phyloP scores from a whole-genome alignment of 192 early-diverging fungal species.

The Umbelopsis ramanniana region DNA sequence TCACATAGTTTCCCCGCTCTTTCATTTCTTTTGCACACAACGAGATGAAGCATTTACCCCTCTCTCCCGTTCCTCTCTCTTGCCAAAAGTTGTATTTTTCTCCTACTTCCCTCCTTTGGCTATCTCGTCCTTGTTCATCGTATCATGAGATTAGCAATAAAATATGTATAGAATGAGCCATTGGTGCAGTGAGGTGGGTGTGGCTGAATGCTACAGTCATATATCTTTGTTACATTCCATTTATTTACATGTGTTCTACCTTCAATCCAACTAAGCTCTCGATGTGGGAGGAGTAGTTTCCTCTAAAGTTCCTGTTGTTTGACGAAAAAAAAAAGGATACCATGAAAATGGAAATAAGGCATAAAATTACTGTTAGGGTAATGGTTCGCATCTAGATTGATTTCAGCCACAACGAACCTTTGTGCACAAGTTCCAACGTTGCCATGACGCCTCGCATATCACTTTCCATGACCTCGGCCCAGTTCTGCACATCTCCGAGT shows the following conservation, averaged over 20 bases:
- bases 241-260: too few species aligned
- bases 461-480: slow-evolving; percentile 82
- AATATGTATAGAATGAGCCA: slow-evolving; percentile 19
- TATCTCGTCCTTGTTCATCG: not conserved
- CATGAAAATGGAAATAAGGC: not conserved
- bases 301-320: too few species aligned
- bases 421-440: slow-evolving; percentile 60
- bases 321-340: not conserved
- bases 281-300: too few species aligned
- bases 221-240: too few species aligned
- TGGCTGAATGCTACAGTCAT: too few species aligned
- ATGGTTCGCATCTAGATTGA: not conserved
- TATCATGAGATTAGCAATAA: slow-evolving; percentile 10
- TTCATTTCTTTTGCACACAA: not conserved
- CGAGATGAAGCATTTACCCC: not conserved
- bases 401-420: slow-evolving; percentile 29
- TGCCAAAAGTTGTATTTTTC: slow-evolving; percentile 10
- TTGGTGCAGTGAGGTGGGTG: too few species aligned
- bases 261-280: too few species aligned
- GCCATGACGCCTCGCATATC: slow-evolving; percentile 79
- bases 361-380: not conserved
- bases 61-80: slow-evolving; percentile 2
- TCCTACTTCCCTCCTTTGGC: not conserved
- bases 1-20: not conserved
- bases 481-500: slow-evolving; percentile 86